These are phyloP conservation scores for Calonectria hawksworthii DNA, from an alignment of 2,329 filamentous ascomycete species.

Conservation along the genomic window DNA sequence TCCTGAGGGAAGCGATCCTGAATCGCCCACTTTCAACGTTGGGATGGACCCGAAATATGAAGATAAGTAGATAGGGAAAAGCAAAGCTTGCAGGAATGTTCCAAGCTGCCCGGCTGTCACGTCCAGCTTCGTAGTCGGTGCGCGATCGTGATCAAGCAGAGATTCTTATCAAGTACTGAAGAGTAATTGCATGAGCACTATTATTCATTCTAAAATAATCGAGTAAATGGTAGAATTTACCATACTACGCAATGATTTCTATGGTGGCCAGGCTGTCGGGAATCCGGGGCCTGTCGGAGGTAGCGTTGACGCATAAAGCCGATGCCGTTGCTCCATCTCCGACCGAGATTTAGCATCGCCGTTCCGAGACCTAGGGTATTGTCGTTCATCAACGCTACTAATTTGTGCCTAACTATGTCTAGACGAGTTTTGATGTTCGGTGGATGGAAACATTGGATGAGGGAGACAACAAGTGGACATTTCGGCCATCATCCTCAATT, in stretches of 20 bases:
- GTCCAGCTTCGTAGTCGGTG: not conserved
- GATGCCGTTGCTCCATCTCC: constrained; percentile 33
- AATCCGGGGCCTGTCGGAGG: constrained; percentile 32
- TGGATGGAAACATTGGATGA: not conserved
- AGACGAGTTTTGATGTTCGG: not conserved
- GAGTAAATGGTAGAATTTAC: not conserved
- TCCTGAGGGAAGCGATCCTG: constrained; percentile 51
- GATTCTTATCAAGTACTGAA: not conserved
- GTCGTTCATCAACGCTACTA: not conserved
- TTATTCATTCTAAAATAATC: not conserved
- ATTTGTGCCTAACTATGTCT: not conserved
- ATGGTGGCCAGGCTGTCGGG: constrained; percentile 8
- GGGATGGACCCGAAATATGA: not conserved
- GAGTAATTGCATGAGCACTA: not conserved
- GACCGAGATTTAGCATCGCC: constrained; percentile 26
- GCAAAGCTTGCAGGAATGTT: not conserved
- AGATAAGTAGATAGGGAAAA: not conserved
- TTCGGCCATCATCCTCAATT: not conserved
- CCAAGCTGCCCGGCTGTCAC: not conserved
- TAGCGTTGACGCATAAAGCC: constrained; percentile 33
- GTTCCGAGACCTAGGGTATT: constrained; percentile 6
- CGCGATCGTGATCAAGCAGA: not conserved
- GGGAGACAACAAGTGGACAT: not conserved
- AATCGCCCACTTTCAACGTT: constrained; percentile 28
- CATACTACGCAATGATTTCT: not conserved